Base-by-base conservation (phyloP, 495 filamentous ascomycete genomes). In the Xeromyces bisporus region DNA sequence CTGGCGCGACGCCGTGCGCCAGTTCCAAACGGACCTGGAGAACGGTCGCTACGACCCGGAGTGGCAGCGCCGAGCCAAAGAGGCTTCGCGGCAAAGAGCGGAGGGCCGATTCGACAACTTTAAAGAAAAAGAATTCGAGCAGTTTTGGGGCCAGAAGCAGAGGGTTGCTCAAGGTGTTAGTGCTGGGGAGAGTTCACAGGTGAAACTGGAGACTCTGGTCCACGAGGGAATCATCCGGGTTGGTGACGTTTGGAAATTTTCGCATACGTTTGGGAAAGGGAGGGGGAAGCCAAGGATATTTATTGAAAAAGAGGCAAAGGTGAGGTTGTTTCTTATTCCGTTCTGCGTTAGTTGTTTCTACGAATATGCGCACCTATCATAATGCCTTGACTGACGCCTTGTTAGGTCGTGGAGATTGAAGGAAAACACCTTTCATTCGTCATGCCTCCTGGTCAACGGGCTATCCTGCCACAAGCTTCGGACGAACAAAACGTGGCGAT, bases 101-200 rank as follows among this genome's bases (percentile, higher is more conserved):
- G 48, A 59, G 2, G 81, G 83, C n/a, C 56, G 66, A 12, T 87
- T 77, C 40, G 73, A 87, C 37, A 52, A 64, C 5, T 80, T 69
- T 47, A 74, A 82, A 44, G 67, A 72, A 29, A 39, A 57, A 3
- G 62, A 77, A 23, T 78, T 73, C 21, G 71, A 83, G 51, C 50
- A 66, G 20, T 75, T 71, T 34, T 92, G 80, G 80, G 74, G 67
- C 0, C 66, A 78, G 33, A 70, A 75, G 31, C 64, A 74, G 46
- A 67, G 55, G 32, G 37, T 60, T 14, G 43, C 46, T 17, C 46
- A 33, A 14, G 32, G 25, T 8, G 36, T 54, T n/a, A 15, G 42
- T 25, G 60, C 66, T 14, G 71, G 68, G 14, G 54, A 72, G 38
- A 56, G 60, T 31, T 50, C 58, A 8, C 51, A 52, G 10, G 49